Conservation (phyloP, 805 yeast species). For the Jamesozyma hellenica region DNA sequence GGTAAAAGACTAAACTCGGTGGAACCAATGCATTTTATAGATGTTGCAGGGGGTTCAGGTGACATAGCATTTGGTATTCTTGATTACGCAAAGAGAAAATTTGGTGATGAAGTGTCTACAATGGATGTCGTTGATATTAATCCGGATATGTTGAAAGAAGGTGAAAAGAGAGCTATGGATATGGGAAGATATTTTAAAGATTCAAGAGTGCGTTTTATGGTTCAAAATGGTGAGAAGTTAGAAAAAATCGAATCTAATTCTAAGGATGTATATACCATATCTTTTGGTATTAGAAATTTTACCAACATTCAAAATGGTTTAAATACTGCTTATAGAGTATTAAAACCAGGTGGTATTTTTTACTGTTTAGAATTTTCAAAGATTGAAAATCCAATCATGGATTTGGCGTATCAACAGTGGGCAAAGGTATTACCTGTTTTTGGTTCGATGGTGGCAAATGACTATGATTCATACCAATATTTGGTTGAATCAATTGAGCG, state of each 20-base stretch:
- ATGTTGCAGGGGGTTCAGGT: constrained; percentile 98
- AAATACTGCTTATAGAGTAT: constrained; percentile 88
- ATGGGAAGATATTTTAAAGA: constrained; percentile 45
- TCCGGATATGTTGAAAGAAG: constrained; percentile 91
- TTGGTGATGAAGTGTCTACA: constrained; percentile 61
- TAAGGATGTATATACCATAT: constrained; percentile 91
- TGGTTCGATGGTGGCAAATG: constrained; percentile 94
- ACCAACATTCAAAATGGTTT: constrained; percentile 91
- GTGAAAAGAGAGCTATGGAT: constrained; percentile 60
- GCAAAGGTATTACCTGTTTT: constrained; percentile 81
- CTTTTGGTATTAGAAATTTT: constrained; percentile 95
- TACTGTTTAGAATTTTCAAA: constrained; percentile 94
- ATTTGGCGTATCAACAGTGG: constrained; percentile 74
- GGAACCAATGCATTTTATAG: constrained; percentile 76
- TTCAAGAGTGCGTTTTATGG: constrained; percentile 64
- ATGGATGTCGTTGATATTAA: constrained; percentile 94
- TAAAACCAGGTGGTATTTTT: constrained; percentile 95
- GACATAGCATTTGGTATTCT: constrained; percentile 93
- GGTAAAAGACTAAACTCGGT: constrained; percentile 79
- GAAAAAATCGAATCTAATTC: constrained; percentile 78
- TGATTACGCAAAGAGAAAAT: constrained; percentile 76
- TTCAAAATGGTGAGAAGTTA: constrained; percentile 86
- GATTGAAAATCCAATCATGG: constrained; percentile 70
- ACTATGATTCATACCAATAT: constrained; percentile 91
- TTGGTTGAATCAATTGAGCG: constrained; percentile 86